Conservation (phyloP, 1,284 basidiomycete species). For the Inonotus hispidus region DNA sequence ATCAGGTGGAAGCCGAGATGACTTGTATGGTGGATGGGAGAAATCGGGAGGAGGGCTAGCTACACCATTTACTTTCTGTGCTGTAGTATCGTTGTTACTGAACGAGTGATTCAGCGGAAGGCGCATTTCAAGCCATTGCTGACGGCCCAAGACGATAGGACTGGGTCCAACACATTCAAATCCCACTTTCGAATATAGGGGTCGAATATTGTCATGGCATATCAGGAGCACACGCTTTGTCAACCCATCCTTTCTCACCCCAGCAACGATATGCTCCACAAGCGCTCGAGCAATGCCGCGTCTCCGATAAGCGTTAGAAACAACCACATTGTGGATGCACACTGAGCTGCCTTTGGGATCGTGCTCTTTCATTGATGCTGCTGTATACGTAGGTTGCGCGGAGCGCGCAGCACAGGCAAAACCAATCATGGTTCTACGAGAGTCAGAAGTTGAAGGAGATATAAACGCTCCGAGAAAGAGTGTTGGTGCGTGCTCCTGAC, state of each 20-base stretch:
- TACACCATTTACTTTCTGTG: neutral
- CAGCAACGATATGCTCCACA: conserved; percentile 53
- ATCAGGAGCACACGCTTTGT: conserved; percentile 54
- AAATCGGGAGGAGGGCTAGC: neutral
- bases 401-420: conserved; percentile 65
- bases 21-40: conserved; percentile 3
- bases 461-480: conserved; percentile 65
- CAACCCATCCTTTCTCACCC: conserved; percentile 31
- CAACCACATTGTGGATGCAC: conserved; percentile 66
- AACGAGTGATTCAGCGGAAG: neutral
- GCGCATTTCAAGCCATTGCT: conserved; percentile 64
- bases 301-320: conserved; percentile 36
- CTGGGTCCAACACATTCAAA: conserved; percentile 57
- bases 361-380: conserved; percentile 64
- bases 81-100: neutral
- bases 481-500: conserved; percentile 50
- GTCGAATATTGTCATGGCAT: conserved; percentile 51
- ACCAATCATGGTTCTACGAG: conserved; percentile 46
- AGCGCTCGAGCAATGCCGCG: conserved; percentile 50
- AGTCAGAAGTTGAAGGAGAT: conserved; percentile 9
- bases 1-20: conserved; percentile 34
- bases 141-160: conserved; percentile 51
- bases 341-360: conserved; percentile 46
- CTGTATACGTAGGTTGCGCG: conserved; percentile 43
- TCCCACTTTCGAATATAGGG: conserved; percentile 55